Evolutionary conservation across 345 rosid genomes (phyloP).

Genomic region (Eucalyptus albens): DNA sequence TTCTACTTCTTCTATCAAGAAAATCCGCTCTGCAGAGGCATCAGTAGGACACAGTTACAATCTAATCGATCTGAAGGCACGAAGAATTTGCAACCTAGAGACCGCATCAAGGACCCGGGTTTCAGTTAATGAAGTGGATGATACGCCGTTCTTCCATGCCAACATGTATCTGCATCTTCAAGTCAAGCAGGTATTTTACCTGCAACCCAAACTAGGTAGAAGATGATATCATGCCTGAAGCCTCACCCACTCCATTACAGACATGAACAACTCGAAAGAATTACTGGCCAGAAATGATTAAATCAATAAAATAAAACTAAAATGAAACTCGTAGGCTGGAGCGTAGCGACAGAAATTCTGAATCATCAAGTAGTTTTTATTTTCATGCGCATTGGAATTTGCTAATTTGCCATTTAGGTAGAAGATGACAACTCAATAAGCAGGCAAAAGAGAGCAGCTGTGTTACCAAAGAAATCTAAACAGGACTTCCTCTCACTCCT

Average conservation of each 20-base stretch:
- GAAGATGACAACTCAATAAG: constrained; percentile 36
- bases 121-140: constrained; percentile 29
- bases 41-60: constrained; percentile 58
- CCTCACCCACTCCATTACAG: background rate
- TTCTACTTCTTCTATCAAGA: constrained; percentile 8
- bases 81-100: constrained; percentile 34
- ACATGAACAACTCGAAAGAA: background rate
- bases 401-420: constrained; percentile 1
- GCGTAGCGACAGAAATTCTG: background rate
- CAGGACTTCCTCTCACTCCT: constrained; percentile 39
- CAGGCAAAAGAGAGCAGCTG: constrained; percentile 29
- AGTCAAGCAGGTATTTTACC: constrained; percentile 24
- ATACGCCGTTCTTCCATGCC: constrained; percentile 47
- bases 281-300: background rate
- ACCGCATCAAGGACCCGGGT: constrained; percentile 39
- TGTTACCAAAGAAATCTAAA: constrained; percentile 29
- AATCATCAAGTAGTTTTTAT: background rate
- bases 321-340: background rate
- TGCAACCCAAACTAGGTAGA: background rate
- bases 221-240: background rate
- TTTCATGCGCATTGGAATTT: background rate
- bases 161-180: constrained; percentile 56
- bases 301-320: background rate
- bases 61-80: constrained; percentile 13
- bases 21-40: constrained; percentile 23